phyloP scores from a whole-genome alignment of 345 rosid genomes.

The Brassica carinata region DNA sequence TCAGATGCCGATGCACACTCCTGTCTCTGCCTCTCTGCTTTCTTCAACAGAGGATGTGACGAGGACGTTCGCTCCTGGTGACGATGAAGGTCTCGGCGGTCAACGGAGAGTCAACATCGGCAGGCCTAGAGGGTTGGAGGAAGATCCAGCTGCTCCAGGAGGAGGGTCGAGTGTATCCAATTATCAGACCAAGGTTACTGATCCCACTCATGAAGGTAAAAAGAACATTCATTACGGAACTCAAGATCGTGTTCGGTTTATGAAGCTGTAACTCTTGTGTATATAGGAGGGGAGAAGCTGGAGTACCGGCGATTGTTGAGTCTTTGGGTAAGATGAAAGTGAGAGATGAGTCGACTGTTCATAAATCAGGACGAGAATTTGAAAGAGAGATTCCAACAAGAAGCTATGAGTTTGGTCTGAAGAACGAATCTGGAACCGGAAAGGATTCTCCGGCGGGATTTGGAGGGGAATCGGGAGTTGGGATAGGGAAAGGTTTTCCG shows the following conservation, averaged over 20 bases:
- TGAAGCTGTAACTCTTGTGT: neutral
- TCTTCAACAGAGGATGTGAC: slow-evolving; percentile 41
- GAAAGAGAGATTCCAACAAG: slow-evolving; percentile 14
- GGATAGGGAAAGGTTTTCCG: neutral
- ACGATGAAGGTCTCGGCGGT: slow-evolving; percentile 37
- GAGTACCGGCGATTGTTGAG: slow-evolving; percentile 35
- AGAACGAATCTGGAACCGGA: neutral
- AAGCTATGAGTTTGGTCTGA: slow-evolving; percentile 10
- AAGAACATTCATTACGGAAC: neutral
- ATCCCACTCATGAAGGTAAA: slow-evolving; percentile 52
- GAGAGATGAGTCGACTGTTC: slow-evolving; percentile 24
- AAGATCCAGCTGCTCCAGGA: slow-evolving; percentile 59
- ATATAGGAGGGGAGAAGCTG: slow-evolving; percentile 46
- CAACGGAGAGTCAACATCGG: slow-evolving; percentile 44
- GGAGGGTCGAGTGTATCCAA: slow-evolving; percentile 45
- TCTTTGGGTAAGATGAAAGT: slow-evolving; percentile 48
- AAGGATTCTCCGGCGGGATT: neutral
- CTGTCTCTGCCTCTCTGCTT: slow-evolving; percentile 38
- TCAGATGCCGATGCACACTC: slow-evolving; percentile 40
- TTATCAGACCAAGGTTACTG: slow-evolving; percentile 60
- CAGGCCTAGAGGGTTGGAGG: slow-evolving; percentile 49
- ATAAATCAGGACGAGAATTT: slow-evolving; percentile 13
- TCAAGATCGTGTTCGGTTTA: neutral
- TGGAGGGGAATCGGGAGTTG: neutral
- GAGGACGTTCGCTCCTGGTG: slow-evolving; percentile 36